These are phyloP conservation scores for Lentinula sp. DNA, from an alignment of 768 basidiomycete genomes.

Conservation along the genomic window DNA sequence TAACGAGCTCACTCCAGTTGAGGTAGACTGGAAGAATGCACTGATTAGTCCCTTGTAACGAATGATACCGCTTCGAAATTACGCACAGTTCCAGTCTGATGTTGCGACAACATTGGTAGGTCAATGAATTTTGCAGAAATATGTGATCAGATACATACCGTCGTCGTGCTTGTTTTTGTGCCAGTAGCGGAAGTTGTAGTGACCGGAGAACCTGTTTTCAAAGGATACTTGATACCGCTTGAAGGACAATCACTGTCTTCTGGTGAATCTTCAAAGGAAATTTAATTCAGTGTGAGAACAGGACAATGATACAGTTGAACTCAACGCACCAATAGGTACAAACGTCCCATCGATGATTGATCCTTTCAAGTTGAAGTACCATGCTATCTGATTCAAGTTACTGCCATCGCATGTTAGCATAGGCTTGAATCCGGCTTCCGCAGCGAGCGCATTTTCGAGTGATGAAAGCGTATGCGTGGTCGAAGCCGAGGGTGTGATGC, in stretches of 20 bases:
- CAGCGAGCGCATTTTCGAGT: conserved; percentile 47
- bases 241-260: conserved; percentile 42
- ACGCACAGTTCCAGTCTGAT: background rate
- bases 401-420: conserved; percentile 35
- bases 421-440: conserved; percentile 48
- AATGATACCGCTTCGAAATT: background rate
- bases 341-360: conserved; percentile 65
- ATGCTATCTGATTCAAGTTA: conserved; percentile 40
- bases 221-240: conserved; percentile 55
- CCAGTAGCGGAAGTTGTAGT: conserved; percentile 21
- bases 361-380: conserved; percentile 61
- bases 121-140: background rate
- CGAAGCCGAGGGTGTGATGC: conserved; percentile 62
- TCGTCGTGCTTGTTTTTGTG: conserved; percentile 4
- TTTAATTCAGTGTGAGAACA: background rate
- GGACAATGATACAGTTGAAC: background rate
- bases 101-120: background rate
- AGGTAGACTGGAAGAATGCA: background rate
- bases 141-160: background rate
- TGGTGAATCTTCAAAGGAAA: conserved; percentile 38
- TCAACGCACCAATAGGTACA: conserved; percentile 45
- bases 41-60: background rate
- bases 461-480: conserved; percentile 52
- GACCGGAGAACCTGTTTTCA: conserved; percentile 36
- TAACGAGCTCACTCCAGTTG: background rate